A percentile compares a stretch with the other conserved stretches of the same genome.
Evolutionary conservation across 2,329 filamentous ascomycete genomes (phyloP).

Genomic region (Trichoderma sp.): DNA sequence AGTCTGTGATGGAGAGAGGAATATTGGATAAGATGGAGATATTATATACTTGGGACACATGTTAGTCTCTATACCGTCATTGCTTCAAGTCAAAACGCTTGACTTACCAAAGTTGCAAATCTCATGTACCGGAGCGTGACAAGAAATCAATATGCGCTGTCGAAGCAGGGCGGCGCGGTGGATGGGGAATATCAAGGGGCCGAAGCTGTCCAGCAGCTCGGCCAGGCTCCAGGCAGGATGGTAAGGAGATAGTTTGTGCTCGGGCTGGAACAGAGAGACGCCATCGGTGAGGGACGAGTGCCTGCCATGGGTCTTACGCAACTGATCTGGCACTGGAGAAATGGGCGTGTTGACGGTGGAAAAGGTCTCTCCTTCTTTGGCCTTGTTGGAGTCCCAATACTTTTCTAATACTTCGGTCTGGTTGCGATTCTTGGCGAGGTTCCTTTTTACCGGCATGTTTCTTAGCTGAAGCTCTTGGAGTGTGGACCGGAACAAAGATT

Average conservation of each 20-base stretch:
- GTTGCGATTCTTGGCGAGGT: constrained; percentile 62
- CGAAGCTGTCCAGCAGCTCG: constrained; percentile 75
- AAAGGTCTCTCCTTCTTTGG: constrained; percentile 35
- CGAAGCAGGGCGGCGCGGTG: constrained; percentile 82
- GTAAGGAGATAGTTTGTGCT: constrained; percentile 67
- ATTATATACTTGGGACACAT: constrained; percentile 71
- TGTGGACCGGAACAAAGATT: not conserved
- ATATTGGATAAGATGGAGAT: constrained; percentile 91
- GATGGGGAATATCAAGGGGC: constrained; percentile 87
- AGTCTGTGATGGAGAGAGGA: constrained; percentile 67
- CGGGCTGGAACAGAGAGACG: constrained; percentile 53
- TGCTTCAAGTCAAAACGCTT: constrained; percentile 25
- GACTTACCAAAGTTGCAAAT: constrained; percentile 80
- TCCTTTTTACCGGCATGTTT: constrained; percentile 34
- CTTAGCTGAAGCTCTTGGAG: constrained; percentile 25
- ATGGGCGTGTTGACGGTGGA: constrained; percentile 40
- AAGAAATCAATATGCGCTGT: constrained; percentile 83
- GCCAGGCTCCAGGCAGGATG: constrained; percentile 86
- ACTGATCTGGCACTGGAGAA: constrained; percentile 28
- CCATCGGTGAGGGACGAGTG: constrained; percentile 63
- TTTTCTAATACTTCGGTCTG: constrained; percentile 65
- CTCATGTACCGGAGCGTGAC: constrained; percentile 78
- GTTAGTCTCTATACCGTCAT: not conserved
- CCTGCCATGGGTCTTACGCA: constrained; percentile 46
- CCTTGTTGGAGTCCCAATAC: constrained; percentile 68